Base-by-base conservation (phyloP, 73 alveolate species). In the Symbiodinium natans region DNA sequence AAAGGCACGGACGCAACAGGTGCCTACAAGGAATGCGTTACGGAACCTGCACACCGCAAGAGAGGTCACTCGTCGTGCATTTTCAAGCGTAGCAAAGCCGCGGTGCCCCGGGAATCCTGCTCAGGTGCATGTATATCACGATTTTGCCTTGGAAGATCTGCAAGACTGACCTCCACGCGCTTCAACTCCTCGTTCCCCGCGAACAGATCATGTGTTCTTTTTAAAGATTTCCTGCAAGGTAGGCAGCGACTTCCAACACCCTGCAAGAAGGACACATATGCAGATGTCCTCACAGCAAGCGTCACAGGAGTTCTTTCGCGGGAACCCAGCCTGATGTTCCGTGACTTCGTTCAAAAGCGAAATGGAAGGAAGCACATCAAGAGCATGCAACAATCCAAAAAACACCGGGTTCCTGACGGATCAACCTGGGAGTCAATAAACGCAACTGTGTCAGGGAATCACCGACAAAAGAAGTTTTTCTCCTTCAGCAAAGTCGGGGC, bases 221-320 rank as follows among this genome's bases (percentile, higher is more conserved):
- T 92, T 46, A 92, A 52, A 89, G 92, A 75, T 92, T 92, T 74
- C 98, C 98, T 92, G 89, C 88, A 34, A 39, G 38, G 19, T 8
- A 23, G n/a, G 23, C 71, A 52, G n/a, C 1, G 9, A 46, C 9
- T 1, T 8, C 15, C 71, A 19, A 21, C n/a, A 8, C 23, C 71
- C 25, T 13, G 25, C 71, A 29, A 52, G 71, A 7, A 21, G 23
- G 17, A 29, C 86, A 36, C 52, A 56, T 34, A 38, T 9, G 25
- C 33, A 7, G 13, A 10, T 34, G 73, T 39, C 96, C 97, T 90
- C 17, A 90, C 97, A 11, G 97, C 97, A 23, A 71, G 33, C 5
- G 97, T 90, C 40, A 90, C 97, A 41, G 97, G 97, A 68, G 97
- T 90, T n/a, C 97, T 84, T 85, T 90, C 97, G 27, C 97, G 87